Evolutionary conservation across 1,284 basidiomycete genomes (phyloP), one percentile per base, ranked within the genome.

Genomic region (Athelia sp.): DNA sequence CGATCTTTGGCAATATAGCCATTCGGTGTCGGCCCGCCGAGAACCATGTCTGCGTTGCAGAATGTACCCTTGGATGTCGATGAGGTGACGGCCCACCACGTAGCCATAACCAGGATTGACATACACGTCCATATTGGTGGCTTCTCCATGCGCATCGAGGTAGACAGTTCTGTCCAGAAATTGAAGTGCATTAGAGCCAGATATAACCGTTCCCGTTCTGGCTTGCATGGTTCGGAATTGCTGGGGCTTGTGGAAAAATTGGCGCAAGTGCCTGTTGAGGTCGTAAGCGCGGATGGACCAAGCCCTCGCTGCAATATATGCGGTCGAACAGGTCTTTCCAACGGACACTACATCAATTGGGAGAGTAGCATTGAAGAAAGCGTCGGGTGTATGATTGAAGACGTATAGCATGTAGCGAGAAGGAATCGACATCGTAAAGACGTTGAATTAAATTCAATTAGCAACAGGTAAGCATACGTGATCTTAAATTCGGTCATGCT

Each of bases 151-250:
- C n/a, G n/a, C n/a, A n/a, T n/a, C n/a, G n/a, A n/a, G n/a, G 54
- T 78, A 80, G 22, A 61, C 56, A 1, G 61, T 56, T 10, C 77
- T 56, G 40, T 71, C 70, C 43, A 80, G 64, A 56, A 79, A 76
- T 54, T 79, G 77, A 4, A 79, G 66, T 1, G 71, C 77, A 24
- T 59, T 64, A 0, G 77, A 79, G 14, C 78, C 78, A 1, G 77
- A 78, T 19, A 80, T 66, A 13, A 80, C 52, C 0, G 69, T 66
- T 19, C 68, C 67, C 0, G 74, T 77, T 32, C 54, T 51, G 1
- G 66, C 68, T 57, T 78, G 76, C 8, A 79, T 58, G 22, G 54
- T 59, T 15, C 77, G 71, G 51, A 79, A 77, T 13, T 60, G 61
- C 46, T 65, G 14, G 22, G 69, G 59, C 26, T 68, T 55, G 19